Percentiles rank a stretch among this genome's conserved stretches.
Conservation (phyloP, 1,139 yeast genomes). For the Geotrichum phurueaensis region DNA sequence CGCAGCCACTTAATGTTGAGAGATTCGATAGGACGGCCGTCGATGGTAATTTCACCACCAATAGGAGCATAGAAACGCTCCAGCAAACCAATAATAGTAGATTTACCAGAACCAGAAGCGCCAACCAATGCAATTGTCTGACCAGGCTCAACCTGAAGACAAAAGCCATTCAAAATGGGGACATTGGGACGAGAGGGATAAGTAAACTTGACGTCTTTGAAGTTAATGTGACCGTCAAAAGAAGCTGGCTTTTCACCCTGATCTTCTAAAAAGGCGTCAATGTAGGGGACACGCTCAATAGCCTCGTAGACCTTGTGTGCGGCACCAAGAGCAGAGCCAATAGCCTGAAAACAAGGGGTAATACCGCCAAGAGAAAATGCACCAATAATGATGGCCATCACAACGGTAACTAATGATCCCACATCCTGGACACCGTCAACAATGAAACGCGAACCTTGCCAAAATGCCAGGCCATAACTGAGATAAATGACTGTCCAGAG, state of each 20-base stretch:
- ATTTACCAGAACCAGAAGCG: slow-evolving; percentile 87
- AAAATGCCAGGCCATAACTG: slow-evolving; percentile 41
- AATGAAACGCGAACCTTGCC: slow-evolving; percentile 41
- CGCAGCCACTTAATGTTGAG: slow-evolving; percentile 69
- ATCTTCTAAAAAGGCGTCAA: slow-evolving; percentile 32
- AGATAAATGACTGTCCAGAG: slow-evolving; percentile 36
- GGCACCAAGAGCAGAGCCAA: slow-evolving; percentile 40
- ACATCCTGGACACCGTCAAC: slow-evolving; percentile 33
- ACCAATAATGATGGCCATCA: slow-evolving; percentile 41
- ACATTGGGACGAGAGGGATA: slow-evolving; percentile 89
- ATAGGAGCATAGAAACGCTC: slow-evolving; percentile 62
- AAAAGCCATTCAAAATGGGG: slow-evolving; percentile 57
- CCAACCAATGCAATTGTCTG: slow-evolving; percentile 87
- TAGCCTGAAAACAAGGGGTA: slow-evolving; percentile 39
- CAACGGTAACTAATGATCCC: slow-evolving; percentile 35
- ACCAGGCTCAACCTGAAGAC: slow-evolving; percentile 57
- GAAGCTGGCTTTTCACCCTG: slow-evolving; percentile 33
- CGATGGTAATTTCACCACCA: slow-evolving; percentile 59
- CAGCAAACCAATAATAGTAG: slow-evolving; percentile 70
- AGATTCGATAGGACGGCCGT: slow-evolving; percentile 57
- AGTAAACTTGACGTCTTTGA: slow-evolving; percentile 59
- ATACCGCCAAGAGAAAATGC: slow-evolving; percentile 39
- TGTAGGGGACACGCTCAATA: slow-evolving; percentile 38
- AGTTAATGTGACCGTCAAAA: slow-evolving; percentile 51
- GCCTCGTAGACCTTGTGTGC: slow-evolving; percentile 40